A percentile compares a stretch with the other conserved stretches of the same genome.
phyloP scores from a whole-genome alignment of 192 early-diverging fungal species.

The Podila minutissima region DNA sequence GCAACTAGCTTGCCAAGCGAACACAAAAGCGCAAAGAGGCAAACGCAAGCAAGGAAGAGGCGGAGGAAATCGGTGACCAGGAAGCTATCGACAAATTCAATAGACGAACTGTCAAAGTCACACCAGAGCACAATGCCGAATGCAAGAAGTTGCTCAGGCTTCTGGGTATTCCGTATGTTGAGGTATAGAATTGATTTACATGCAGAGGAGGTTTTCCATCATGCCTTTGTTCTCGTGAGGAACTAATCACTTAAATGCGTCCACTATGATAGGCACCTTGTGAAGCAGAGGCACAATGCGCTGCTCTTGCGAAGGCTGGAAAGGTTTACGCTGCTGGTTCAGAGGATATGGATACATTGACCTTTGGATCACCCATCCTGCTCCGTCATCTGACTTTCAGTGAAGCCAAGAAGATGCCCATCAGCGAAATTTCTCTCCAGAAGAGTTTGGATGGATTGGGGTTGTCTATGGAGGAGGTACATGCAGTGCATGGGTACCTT shows the following conservation, averaged over 20 bases:
- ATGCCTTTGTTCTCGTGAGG: too few relatives aligned
- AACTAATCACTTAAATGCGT: too few relatives aligned
- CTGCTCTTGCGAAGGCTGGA: conserved; percentile 85
- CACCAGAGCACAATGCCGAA: conserved; percentile 92
- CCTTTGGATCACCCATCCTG: conserved; percentile 90
- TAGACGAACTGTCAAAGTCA: conserved; percentile 91
- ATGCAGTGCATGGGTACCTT: too few relatives aligned
- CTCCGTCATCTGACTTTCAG: conserved; percentile 94
- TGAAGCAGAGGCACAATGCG: conserved; percentile 99
- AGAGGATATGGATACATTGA: conserved; percentile 99
- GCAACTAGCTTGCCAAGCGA: conserved; percentile 72
- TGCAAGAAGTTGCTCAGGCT: conserved; percentile 87
- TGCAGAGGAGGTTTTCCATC: too few relatives aligned
- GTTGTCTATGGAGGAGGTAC: conserved; percentile 75
- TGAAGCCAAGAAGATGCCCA: conserved; percentile 90
- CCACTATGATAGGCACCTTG: conserved; percentile 76
- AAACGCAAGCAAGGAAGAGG: conserved; percentile 72
- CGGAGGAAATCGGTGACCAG: conserved; percentile 76
- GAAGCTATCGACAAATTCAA: conserved; percentile 89
- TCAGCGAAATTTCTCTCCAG: conserved; percentile 86
- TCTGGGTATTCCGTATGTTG: conserved; percentile 94
- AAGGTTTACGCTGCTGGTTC: conserved; percentile 95
- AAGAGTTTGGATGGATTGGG: conserved; percentile 86
- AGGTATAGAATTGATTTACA: conserved; percentile 52
- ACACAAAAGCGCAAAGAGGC: conserved; percentile 78